Percentiles rank a stretch among this genome's conserved stretches.
phyloP scores from a whole-genome alignment of 495 filamentous ascomycete species.

The Penicillium subrubescens region DNA sequence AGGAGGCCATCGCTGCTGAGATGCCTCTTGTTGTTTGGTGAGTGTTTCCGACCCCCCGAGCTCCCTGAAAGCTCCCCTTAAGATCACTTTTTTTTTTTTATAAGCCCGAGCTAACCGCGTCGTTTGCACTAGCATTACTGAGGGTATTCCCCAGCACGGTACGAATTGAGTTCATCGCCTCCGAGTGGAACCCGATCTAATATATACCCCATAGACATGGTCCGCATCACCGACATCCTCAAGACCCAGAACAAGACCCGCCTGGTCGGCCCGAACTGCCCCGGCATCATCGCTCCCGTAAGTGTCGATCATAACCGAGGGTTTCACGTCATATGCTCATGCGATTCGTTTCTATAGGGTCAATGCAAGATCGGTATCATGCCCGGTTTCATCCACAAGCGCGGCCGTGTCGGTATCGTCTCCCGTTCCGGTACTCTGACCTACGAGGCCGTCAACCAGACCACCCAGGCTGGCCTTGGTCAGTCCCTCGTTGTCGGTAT shows the following conservation, averaged over 20 bases:
- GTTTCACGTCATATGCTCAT: constrained; percentile 10
- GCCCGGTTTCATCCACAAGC: constrained; percentile 99
- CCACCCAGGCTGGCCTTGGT: constrained; percentile 91
- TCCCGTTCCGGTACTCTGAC: constrained; percentile 97
- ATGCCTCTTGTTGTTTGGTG: constrained; percentile 90
- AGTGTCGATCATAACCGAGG: constrained; percentile 21
- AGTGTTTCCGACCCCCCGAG: constrained; percentile 26
- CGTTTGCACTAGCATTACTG: constrained; percentile 70
- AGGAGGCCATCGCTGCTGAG: constrained; percentile 93
- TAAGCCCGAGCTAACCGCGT: constrained; percentile 8
- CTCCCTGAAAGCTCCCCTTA: constrained; percentile 17
- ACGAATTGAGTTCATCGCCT: constrained; percentile 29
- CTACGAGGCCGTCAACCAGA: constrained; percentile 99
- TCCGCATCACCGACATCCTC: constrained; percentile 96
- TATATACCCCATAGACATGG: constrained; percentile 75
- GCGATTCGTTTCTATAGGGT: constrained; percentile 54
- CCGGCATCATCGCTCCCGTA: constrained; percentile 91
- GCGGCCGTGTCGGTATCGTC: constrained; percentile 96
- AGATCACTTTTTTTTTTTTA: neutral
- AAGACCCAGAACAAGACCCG: constrained; percentile 98
- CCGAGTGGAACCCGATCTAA: constrained; percentile 23
- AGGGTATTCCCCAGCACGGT: constrained; percentile 98
- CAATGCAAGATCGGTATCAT: constrained; percentile 99
- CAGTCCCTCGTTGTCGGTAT: constrained; percentile 99
- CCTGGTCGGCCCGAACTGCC: constrained; percentile 96